phyloP scores from a whole-genome alignment of 441 rosid genomes.

The Croton laevigatus region DNA sequence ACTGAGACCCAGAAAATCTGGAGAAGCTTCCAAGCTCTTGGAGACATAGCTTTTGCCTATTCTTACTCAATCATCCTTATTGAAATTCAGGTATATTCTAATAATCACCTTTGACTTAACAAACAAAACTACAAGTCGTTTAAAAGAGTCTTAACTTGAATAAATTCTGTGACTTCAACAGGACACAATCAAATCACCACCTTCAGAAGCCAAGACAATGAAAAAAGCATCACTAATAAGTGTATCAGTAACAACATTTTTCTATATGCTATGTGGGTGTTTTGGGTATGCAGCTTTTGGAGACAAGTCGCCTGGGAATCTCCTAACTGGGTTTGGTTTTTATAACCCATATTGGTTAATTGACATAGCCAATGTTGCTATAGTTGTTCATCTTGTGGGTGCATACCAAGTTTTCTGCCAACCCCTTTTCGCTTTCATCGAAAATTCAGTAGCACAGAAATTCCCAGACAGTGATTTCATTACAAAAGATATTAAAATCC shows the following conservation, averaged over 20 bases:
- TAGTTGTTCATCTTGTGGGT: conserved; percentile 74
- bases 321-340: conserved; percentile 77
- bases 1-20: conserved; percentile 72
- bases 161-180: conserved; percentile 21
- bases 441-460: conserved; percentile 36
- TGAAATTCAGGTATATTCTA: conserved; percentile 65
- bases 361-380: conserved; percentile 85
- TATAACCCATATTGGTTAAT: conserved; percentile 84
- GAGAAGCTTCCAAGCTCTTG: conserved; percentile 83
- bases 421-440: conserved; percentile 74
- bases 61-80: conserved; percentile 75
- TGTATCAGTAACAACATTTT: conserved; percentile 56
- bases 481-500: conserved; percentile 46
- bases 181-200: conserved; percentile 77
- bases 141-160: background rate
- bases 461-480: conserved; percentile 58
- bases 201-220: conserved; percentile 74
- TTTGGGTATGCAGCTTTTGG: conserved; percentile 92
- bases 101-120: too few relatives aligned
- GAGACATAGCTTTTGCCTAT: conserved; percentile 80
- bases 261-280: conserved; percentile 87
- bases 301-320: conserved; percentile 67
- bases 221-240: conserved; percentile 64
- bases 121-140: too few relatives aligned
- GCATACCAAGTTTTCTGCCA: conserved; percentile 90